Percentiles rank a stretch among this genome's conserved stretches.
phyloP scores from a whole-genome alignment of 2,329 filamentous ascomycete genomes.

The Fusarium veterinarium region DNA sequence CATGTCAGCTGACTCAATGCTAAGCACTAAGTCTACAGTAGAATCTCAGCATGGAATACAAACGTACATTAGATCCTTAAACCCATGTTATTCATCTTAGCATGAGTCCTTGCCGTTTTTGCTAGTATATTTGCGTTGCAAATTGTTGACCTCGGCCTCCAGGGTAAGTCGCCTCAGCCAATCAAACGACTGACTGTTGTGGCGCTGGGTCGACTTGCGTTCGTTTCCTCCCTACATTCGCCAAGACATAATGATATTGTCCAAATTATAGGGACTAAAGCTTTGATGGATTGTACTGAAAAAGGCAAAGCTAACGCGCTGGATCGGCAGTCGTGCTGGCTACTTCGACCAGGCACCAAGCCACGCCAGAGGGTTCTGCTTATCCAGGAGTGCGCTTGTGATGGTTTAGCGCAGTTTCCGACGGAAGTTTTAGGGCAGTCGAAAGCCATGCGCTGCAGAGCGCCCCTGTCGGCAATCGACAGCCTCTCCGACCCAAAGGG shows the following conservation, averaged over 20 bases:
- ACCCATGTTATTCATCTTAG: too few relatives aligned
- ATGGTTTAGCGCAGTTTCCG: not conserved
- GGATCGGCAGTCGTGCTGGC: not conserved
- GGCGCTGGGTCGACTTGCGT: too few relatives aligned
- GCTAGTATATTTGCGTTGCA: too few relatives aligned
- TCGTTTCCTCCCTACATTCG: too few relatives aligned
- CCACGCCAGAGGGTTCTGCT: not conserved
- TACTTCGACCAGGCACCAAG: not conserved
- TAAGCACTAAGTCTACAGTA: too few relatives aligned
- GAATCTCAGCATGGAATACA: too few relatives aligned
- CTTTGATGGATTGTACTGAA: not conserved
- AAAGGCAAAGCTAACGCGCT: not conserved
- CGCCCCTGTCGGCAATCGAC: not conserved
- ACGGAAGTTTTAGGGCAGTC: not conserved
- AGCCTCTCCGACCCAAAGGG: not conserved
- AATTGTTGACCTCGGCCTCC: too few relatives aligned
- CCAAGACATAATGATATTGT: not conserved
- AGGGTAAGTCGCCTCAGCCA: too few relatives aligned
- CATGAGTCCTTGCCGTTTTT: too few relatives aligned
- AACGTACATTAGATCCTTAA: too few relatives aligned
- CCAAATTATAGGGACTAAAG: not conserved
- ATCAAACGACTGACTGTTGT: too few relatives aligned
- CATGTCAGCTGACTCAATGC: too few relatives aligned
- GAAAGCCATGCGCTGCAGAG: not conserved
- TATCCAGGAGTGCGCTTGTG: not conserved